These are phyloP conservation scores for Spiraea crenata DNA, from an alignment of 331 rosid species.

Conservation along the genomic window DNA sequence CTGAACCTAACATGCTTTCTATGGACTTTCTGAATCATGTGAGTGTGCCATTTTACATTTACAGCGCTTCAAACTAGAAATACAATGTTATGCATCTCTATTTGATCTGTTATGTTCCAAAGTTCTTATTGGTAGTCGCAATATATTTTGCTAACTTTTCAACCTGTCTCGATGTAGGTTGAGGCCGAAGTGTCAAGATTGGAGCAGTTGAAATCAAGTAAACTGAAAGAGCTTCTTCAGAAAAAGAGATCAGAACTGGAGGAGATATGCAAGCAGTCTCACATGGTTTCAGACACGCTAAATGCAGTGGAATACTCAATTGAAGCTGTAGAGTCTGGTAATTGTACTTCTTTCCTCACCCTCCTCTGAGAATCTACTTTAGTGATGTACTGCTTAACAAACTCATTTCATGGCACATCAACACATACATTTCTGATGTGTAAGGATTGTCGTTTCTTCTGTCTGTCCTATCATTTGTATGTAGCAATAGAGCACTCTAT, in stretches of 20 bases:
- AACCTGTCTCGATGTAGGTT: constrained; percentile 36
- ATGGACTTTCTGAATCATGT: constrained; percentile 47
- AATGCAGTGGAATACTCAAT: constrained; percentile 30
- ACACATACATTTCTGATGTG: background rate
- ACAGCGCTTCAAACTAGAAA: background rate
- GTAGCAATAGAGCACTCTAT: background rate
- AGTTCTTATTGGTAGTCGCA: too few species aligned
- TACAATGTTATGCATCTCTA: background rate
- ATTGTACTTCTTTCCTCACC: background rate
- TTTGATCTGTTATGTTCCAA: background rate
- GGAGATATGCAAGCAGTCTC: constrained; percentile 54
- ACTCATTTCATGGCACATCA: background rate
- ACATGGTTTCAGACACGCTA: constrained; percentile 37
- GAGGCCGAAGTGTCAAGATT: constrained; percentile 69
- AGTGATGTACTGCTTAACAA: background rate
- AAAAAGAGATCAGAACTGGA: constrained; percentile 63
- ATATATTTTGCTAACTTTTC: background rate
- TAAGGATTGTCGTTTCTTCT: background rate
- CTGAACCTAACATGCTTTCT: constrained; percentile 59
- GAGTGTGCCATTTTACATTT: constrained; percentile 23
- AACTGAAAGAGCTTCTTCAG: constrained; percentile 57
- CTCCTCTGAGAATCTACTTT: background rate
- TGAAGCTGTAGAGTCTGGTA: constrained; percentile 51
- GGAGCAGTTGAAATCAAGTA: constrained; percentile 62
- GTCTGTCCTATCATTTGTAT: too few species aligned